Evolutionary conservation across 139 green algal species (phyloP).

Genomic region (Coelastrella sp.): DNA sequence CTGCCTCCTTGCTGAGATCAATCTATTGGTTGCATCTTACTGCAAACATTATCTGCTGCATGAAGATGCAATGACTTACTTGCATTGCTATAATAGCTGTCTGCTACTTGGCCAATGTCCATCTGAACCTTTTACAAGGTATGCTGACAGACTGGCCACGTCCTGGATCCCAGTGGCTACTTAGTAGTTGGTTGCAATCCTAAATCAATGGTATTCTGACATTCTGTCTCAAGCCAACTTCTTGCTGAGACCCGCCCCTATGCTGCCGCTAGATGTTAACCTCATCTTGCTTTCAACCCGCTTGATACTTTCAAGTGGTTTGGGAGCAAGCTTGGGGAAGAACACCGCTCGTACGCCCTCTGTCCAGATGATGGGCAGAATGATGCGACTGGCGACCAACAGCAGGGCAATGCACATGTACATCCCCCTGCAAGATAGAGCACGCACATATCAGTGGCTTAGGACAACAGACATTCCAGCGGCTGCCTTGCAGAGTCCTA

Average conservation of each 20-base stretch:
- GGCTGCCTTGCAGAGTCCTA: neutral
- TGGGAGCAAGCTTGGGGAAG: slow-evolving; percentile 72
- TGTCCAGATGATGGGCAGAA: slow-evolving; percentile 88
- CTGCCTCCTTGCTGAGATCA: no score
- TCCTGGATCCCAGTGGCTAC: no score
- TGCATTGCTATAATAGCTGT: no score
- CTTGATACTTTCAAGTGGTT: slow-evolving; percentile 53
- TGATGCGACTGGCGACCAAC: slow-evolving; percentile 83
- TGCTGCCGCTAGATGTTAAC: slow-evolving; percentile 15
- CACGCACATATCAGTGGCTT: slow-evolving; percentile 43
- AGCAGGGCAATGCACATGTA: slow-evolving; percentile 69
- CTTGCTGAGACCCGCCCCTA: neutral
- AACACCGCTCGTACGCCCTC: slow-evolving; percentile 83
- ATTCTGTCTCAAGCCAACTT: neutral
- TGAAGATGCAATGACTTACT: no score
- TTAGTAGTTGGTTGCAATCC: no score
- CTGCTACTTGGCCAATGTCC: no score
- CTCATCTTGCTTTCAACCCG: slow-evolving; percentile 18
- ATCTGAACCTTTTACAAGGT: no score
- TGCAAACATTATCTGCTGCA: no score
- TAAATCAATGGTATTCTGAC: no score
- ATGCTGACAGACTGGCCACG: no score
- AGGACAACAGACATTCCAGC: neutral
- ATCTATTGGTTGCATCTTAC: no score
- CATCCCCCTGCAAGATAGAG: slow-evolving; percentile 51